A percentile compares a stretch with the other conserved stretches of the same genome.
Conservation (phyloP, 805 yeast genomes). For the Candida sithepensis region DNA sequence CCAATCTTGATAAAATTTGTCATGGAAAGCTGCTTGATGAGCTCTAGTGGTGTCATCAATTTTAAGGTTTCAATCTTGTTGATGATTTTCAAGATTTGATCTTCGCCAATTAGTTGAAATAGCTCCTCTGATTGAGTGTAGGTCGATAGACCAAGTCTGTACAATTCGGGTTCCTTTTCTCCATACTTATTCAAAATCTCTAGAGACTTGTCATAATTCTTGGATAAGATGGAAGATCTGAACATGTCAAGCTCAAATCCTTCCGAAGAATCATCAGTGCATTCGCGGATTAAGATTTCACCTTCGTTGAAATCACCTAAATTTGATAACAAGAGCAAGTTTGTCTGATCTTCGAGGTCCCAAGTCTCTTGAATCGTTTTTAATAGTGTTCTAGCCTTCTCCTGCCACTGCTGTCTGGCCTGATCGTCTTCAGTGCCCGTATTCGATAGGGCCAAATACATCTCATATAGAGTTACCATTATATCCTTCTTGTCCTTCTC, state of each 20-base stretch:
- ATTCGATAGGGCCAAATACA: conserved; percentile 63
- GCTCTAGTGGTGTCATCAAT: conserved; percentile 68
- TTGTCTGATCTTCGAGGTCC: conserved; percentile 49
- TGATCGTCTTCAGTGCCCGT: conserved; percentile 21
- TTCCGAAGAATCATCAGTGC: conserved; percentile 26
- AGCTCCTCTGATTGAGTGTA: conserved; percentile 54
- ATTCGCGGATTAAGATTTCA: conserved; percentile 37
- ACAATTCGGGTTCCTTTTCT: conserved; percentile 58
- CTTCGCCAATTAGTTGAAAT: conserved; percentile 49
- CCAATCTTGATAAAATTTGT: conserved; percentile 62
- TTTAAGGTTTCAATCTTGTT: conserved; percentile 47
- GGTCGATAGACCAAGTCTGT: conserved; percentile 58
- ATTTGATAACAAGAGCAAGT: conserved; percentile 54
- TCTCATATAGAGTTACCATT: conserved; percentile 74
- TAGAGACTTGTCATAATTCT: conserved; percentile 55
- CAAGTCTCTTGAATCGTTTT: conserved; percentile 33
- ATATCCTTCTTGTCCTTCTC: conserved; percentile 68
- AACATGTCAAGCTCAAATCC: conserved; percentile 58
- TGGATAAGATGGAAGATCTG: conserved; percentile 56
- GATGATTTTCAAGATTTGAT: conserved; percentile 46
- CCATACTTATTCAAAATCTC: conserved; percentile 59
- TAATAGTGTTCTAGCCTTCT: conserved; percentile 57
- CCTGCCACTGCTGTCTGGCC: conserved; percentile 53
- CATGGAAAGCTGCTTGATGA: conserved; percentile 63
- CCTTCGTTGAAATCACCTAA: conserved; percentile 52